Percentiles rank a stretch among this genome's conserved stretches.
Evolutionary conservation across 2,329 filamentous ascomycete species (phyloP).

Genomic region (Lachnellula subtilissima): DNA sequence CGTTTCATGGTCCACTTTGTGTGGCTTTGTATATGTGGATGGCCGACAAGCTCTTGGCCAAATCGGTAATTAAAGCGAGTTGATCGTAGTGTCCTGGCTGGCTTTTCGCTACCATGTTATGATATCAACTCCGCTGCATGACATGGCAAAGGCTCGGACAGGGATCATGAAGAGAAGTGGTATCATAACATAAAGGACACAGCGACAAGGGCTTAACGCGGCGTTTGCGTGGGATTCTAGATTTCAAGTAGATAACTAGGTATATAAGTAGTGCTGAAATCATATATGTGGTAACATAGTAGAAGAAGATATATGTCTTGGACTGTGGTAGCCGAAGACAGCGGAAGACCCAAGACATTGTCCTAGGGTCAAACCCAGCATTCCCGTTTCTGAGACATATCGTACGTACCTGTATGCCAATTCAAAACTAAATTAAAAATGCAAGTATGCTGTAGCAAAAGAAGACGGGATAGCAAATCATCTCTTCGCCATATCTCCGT

Average conservation of each 20-base stretch:
- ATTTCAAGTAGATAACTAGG: too few relatives aligned
- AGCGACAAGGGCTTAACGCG: neutral
- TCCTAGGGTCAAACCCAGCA: too few relatives aligned
- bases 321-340: neutral
- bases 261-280: neutral
- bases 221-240: neutral
- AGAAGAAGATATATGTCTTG: neutral
- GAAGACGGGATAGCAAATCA: neutral
- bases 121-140: constrained; percentile 14
- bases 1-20: constrained; percentile 1
- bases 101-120: constrained; percentile 13
- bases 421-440: constrained; percentile 3
- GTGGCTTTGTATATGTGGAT: neutral
- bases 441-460: neutral
- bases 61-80: neutral
- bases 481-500: constrained; percentile 1
- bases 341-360: too few relatives aligned
- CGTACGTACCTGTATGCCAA: neutral
- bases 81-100: constrained; percentile 2
- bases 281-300: neutral
- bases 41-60: constrained; percentile 5
- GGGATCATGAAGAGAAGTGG: constrained; percentile 7
- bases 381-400: neutral
- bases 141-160: constrained; percentile 11
- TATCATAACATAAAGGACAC: constrained; percentile 5